Evolutionary conservation across 179 eudicot genomes (phyloP).

Genomic region (Sideroxylon spinosum): DNA sequence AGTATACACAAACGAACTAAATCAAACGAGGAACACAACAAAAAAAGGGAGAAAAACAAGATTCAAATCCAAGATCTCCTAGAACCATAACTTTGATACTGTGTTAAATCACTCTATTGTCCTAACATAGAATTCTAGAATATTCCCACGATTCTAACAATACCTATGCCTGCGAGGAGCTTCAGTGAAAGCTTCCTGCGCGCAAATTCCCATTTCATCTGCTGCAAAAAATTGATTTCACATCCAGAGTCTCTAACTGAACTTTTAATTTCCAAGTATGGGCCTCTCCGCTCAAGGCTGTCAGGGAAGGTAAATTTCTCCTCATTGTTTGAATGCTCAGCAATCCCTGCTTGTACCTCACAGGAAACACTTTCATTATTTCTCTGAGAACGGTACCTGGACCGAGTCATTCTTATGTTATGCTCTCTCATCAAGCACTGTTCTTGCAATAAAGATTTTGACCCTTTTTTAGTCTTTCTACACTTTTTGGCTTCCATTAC

Average conservation of each 20-base stretch:
- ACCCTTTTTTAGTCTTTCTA: slow-evolving; percentile 45
- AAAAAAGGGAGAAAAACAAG: too few relatives aligned
- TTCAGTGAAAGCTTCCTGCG: slow-evolving; percentile 59
- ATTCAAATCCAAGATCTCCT: too few relatives aligned
- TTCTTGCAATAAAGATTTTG: slow-evolving; percentile 28
- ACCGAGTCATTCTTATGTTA: slow-evolving; percentile 54
- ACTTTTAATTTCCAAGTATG: slow-evolving; percentile 14
- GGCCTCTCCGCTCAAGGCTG: slow-evolving; percentile 16
- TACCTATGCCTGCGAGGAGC: slow-evolving; percentile 66
- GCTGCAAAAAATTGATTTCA: slow-evolving; percentile 29
- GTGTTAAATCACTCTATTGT: too few relatives aligned
- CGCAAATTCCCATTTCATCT: slow-evolving; percentile 71
- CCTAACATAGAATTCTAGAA: too few relatives aligned
- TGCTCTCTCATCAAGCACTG: slow-evolving; percentile 25
- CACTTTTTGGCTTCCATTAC: slow-evolving; percentile 33
- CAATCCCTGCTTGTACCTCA: slow-evolving; percentile 19
- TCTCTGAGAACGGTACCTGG: slow-evolving; percentile 36
- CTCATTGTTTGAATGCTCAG: slow-evolving; percentile 21
- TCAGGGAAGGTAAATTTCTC: slow-evolving; percentile 12
- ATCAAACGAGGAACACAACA: too few relatives aligned
- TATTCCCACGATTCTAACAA: too few relatives aligned
- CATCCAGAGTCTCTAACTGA: slow-evolving; percentile 19
- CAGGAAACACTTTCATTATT: slow-evolving; percentile 21
- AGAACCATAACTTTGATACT: too few relatives aligned
- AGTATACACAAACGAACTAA: too few relatives aligned